These are phyloP conservation scores for Glutinoglossum americanum DNA, from an alignment of 495 filamentous ascomycete species.

Conservation along the genomic window DNA sequence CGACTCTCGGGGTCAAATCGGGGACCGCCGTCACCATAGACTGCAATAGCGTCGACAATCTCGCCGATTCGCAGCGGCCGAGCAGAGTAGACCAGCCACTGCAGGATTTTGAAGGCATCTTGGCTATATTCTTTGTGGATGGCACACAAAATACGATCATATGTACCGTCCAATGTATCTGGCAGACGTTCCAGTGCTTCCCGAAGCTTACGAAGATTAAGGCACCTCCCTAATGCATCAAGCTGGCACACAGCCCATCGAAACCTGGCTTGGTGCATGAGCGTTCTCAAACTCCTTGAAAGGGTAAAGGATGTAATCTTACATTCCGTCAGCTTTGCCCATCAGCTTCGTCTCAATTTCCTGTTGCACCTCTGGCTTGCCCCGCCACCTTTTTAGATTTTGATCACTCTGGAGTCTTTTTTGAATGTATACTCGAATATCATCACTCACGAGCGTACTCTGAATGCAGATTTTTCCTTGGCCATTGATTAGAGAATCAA, in stretches of 20 bases:
- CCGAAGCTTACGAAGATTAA: slow-evolving; percentile 2
- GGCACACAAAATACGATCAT: slow-evolving; percentile 7
- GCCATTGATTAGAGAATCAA: neutral
- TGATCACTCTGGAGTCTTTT: neutral
- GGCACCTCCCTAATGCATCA: slow-evolving; percentile 5
- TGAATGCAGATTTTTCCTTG: neutral
- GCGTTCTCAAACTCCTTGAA: neutral
- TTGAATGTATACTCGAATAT: neutral
- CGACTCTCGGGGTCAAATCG: slow-evolving; percentile 6
- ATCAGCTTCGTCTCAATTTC: slow-evolving; percentile 6
- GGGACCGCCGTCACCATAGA: neutral
- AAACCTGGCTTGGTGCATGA: slow-evolving; percentile 6
- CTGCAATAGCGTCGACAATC: slow-evolving; percentile 7
- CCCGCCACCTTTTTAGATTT: neutral
- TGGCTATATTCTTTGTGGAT: slow-evolving; percentile 5
- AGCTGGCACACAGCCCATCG: slow-evolving; percentile 13
- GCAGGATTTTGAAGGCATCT: slow-evolving; percentile 7
- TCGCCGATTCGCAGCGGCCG: slow-evolving; percentile 5
- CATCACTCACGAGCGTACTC: neutral
- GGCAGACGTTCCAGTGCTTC: slow-evolving; percentile 7
- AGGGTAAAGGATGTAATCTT: neutral
- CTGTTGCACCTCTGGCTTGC: neutral
- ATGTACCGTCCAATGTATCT: slow-evolving; percentile 9
- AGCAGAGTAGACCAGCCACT: slow-evolving; percentile 8
- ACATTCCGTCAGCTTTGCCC: slow-evolving; percentile 13